These are phyloP conservation scores for Trichosporon inkin DNA, from an alignment of 1,284 basidiomycete genomes.

Conservation along the genomic window DNA sequence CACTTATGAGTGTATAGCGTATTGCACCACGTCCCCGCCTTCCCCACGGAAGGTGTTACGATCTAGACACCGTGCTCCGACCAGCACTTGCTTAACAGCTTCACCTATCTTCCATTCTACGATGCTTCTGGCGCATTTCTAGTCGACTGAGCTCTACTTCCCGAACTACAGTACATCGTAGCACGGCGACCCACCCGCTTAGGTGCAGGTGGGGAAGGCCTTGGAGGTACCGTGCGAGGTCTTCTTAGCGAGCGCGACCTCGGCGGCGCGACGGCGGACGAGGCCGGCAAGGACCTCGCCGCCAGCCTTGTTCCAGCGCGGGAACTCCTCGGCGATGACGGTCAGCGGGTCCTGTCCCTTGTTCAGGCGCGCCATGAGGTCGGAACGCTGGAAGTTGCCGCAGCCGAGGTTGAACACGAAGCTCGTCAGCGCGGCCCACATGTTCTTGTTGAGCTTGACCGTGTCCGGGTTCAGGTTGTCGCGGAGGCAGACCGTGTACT, in stretches of 20 bases:
- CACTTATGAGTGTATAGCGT: no score
- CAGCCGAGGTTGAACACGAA: constrained; percentile 18
- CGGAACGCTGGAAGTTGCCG: not conserved
- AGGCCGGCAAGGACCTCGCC: constrained; percentile 8
- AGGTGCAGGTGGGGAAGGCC: constrained; percentile 12
- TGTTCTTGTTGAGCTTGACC: constrained; percentile 18
- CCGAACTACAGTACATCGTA: no score
- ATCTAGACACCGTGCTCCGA: no score
- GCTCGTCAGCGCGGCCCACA: constrained; percentile 14
- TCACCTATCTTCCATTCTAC: no score
- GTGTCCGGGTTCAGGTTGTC: not conserved
- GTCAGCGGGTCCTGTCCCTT: constrained; percentile 10
- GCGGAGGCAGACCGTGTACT: constrained; percentile 14
- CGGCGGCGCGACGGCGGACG: constrained; percentile 15
- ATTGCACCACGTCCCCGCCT: no score
- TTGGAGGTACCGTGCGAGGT: not conserved
- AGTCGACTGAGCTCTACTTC: no score
- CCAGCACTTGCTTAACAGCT: no score
- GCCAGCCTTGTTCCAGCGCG: constrained; percentile 9
- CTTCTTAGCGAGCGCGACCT: constrained; percentile 11
- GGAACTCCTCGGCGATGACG: constrained; percentile 13
- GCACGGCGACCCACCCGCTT: no score
- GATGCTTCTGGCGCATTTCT: no score
- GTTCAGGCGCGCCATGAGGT: constrained; percentile 13
- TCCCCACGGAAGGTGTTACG: no score